Conservation (phyloP, 1,284 basidiomycete genomes). For the Paramarasmius palmivorus region DNA sequence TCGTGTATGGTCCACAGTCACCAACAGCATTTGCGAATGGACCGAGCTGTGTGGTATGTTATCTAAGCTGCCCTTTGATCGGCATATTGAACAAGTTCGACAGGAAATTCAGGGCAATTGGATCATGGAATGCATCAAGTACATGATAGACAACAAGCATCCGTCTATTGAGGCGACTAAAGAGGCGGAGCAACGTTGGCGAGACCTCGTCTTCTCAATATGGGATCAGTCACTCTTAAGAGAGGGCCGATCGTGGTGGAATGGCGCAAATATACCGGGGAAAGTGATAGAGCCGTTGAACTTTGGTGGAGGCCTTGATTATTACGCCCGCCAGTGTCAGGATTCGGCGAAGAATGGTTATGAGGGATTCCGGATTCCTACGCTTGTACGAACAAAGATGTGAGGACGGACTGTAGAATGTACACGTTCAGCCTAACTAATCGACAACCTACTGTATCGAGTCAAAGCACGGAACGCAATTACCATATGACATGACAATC, state of each 20-base stretch:
- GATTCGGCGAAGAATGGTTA: constrained; percentile 23
- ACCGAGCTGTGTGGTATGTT: constrained; percentile 23
- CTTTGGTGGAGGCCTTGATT: constrained; percentile 23
- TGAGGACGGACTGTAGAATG: too few relatives aligned
- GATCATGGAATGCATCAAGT: constrained; percentile 21
- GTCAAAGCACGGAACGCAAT: too few relatives aligned
- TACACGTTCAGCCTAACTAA: too few relatives aligned
- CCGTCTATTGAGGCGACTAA: constrained; percentile 20
- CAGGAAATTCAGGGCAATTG: constrained; percentile 27
- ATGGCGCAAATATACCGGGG: constrained; percentile 10
- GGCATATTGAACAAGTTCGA: too few relatives aligned
- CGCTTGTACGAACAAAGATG: too few relatives aligned
- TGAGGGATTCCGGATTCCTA: constrained; percentile 20
- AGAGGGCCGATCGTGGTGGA: constrained; percentile 12
- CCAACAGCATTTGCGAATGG: constrained; percentile 26
- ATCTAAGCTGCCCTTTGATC: not conserved
- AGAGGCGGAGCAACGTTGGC: constrained; percentile 22
- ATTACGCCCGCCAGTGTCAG: constrained; percentile 18
- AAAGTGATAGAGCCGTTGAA: constrained; percentile 20
- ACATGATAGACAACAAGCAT: constrained; percentile 17
- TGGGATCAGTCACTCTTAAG: constrained; percentile 4
- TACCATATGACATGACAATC: too few relatives aligned
- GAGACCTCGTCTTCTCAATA: constrained; percentile 12
- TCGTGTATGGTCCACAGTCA: constrained; percentile 26
- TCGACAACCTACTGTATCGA: too few relatives aligned